Evolutionary conservation across 2,329 filamentous ascomycete species (phyloP).

Genomic region (Sclerotinia subarctica): DNA sequence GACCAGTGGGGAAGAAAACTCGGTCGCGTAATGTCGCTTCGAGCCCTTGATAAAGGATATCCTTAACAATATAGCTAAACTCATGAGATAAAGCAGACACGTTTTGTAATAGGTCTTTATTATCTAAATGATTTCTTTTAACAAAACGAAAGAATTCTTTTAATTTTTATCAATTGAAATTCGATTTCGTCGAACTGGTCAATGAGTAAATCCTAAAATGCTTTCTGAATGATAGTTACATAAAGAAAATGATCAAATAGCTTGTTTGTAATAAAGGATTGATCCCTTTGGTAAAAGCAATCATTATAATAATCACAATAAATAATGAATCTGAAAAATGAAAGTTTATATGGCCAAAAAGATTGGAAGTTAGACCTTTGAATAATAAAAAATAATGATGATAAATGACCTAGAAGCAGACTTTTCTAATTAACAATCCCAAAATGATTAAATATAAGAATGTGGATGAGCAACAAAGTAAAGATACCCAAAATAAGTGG

Average conservation of each 20-base stretch:
- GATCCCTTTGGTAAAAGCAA: too few relatives aligned
- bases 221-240: too few relatives aligned
- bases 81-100: not conserved
- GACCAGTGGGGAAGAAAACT: not conserved
- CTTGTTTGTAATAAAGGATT: too few relatives aligned
- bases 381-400: not conserved
- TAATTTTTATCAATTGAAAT: not conserved
- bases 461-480: not conserved
- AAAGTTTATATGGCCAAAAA: not conserved
- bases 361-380: not conserved
- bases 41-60: not conserved
- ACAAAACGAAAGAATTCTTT: not conserved
- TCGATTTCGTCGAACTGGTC: not conserved
- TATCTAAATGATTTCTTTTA: too few relatives aligned
- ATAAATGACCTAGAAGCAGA: too few relatives aligned
- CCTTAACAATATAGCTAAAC: not conserved
- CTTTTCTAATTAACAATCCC: too few relatives aligned
- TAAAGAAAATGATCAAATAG: too few relatives aligned
- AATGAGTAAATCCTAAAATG: too few relatives aligned
- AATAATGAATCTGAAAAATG: too few relatives aligned
- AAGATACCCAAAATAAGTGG: not conserved
- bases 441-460: not conserved
- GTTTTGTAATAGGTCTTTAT: too few relatives aligned
- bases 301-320: too few relatives aligned
- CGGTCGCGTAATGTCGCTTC: conserved; percentile 3